These are phyloP conservation scores for Myxozyma mucilagina DNA, from an alignment of 805 yeast genomes.

Conservation along the genomic window DNA sequence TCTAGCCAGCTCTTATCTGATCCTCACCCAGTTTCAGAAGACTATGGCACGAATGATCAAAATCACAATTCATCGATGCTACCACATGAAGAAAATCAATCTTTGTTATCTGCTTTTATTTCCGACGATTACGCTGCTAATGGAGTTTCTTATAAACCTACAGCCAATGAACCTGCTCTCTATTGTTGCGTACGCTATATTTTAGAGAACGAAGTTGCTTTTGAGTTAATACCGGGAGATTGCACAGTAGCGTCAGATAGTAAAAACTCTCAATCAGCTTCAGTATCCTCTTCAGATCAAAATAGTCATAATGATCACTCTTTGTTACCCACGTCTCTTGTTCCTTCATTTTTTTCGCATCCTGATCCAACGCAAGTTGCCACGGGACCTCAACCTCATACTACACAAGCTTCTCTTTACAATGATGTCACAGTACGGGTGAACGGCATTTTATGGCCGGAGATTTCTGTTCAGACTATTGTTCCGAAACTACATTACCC, in stretches of 20 bases:
- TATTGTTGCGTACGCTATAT: slow-evolving; percentile 37
- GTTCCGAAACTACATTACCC: slow-evolving; percentile 25
- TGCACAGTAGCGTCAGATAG: neutral
- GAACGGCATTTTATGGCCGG: slow-evolving; percentile 71
- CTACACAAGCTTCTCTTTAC: slow-evolving; percentile 15
- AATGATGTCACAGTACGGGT: slow-evolving; percentile 43
- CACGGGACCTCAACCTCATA: neutral
- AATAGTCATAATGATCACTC: slow-evolving; percentile 8
- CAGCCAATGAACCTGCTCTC: slow-evolving; percentile 25
- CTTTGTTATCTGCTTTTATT: slow-evolving; percentile 21
- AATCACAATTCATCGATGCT: neutral
- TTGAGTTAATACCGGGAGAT: slow-evolving; percentile 33
- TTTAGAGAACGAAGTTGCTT: slow-evolving; percentile 39
- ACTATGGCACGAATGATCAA: neutral
- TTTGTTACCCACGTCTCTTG: slow-evolving; percentile 18
- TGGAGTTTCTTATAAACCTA: slow-evolving; percentile 21
- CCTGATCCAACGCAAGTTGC: slow-evolving; percentile 7
- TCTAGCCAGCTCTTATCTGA: slow-evolving; percentile 27
- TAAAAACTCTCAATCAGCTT: neutral
- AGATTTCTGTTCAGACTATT: slow-evolving; percentile 53
- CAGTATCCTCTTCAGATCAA: neutral
- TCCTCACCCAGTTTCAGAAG: slow-evolving; percentile 4
- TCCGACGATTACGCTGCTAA: slow-evolving; percentile 19
- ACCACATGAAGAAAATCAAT: slow-evolving; percentile 10
- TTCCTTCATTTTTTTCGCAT: slow-evolving; percentile 27